Base-by-base conservation (phyloP, 1,284 basidiomycete genomes). In the Ganoderma multipileum region DNA sequence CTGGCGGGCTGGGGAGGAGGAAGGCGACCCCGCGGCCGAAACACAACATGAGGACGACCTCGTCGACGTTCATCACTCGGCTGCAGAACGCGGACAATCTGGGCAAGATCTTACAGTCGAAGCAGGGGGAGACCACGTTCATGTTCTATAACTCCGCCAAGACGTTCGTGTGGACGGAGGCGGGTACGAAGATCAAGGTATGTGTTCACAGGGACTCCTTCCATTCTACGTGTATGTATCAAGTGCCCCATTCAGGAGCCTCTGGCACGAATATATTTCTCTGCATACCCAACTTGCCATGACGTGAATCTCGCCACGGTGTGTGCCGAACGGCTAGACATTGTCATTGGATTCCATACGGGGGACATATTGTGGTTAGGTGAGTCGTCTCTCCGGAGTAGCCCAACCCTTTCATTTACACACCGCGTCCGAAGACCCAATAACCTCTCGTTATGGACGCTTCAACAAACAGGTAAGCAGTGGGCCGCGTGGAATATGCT, bases 311-410 rank as follows among this genome's bases (percentile, higher is more conserved):
- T 86, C 18, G 81, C 88, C 9, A 98, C 95, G 1, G 89, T 92
- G 11, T 90, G 88, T 12, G 83, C 91, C 5, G 92, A 95, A 63
- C 88, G 90, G 57, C 82, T 99, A 50, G 98, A 99, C 77, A 86
- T 98, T 14, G 87, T 99, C 66, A 92, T 99, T 74, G 97, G 97
- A 2, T 99, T 99, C 78, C 87, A 85, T 72, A 93, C 95, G 0
- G 97, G 97, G 18, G 97, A 99, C 80, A 84, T 99, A 30, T 82
- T 99, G 63, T 98, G 96, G 95, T 86, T 98, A 69, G 94, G 94
- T 92, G 74, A 71, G 84, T 14, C 30, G 33, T 23, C 52, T 30
- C 54, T 36, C 30, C 3, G 8, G 33, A 36, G 2, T 41, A 30
- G 28, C 60, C 16, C 54, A 8, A 23, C 66, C 65, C 61, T 63